Percentiles rank a stretch among this genome's conserved stretches.
Evolutionary conservation across 1,139 yeast genomes (phyloP).

Genomic region (Taphrina deformans): DNA sequence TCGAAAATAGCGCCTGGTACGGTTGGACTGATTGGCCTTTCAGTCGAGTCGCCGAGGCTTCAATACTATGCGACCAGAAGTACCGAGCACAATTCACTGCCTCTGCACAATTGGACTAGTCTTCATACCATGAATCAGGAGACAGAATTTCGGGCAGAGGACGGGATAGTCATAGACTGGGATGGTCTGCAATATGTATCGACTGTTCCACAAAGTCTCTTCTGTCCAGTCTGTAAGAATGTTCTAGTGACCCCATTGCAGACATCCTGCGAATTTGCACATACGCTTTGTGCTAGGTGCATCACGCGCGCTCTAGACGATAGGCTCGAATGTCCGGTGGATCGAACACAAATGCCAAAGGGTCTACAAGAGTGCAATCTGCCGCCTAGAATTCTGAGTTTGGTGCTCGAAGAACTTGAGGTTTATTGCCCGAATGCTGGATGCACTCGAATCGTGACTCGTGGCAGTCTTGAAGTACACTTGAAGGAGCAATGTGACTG

Average conservation of each 20-base stretch:
- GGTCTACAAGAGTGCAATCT: slow-evolving; percentile 20
- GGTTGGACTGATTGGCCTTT: no score
- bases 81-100: neutral
- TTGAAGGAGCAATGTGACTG: slow-evolving; percentile 1
- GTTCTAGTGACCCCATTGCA: slow-evolving; percentile 13
- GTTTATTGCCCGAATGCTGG: slow-evolving; percentile 18
- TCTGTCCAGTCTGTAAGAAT: slow-evolving; percentile 25
- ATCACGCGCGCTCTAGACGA: slow-evolving; percentile 20
- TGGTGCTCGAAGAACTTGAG: slow-evolving; percentile 18
- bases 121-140: neutral
- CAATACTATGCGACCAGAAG: no score
- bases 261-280: slow-evolving; percentile 16
- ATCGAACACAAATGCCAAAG: slow-evolving; percentile 16
- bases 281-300: slow-evolving; percentile 22
- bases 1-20: no score
- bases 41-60: no score
- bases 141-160: neutral
- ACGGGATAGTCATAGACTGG: slow-evolving; percentile 7
- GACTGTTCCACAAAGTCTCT: slow-evolving; percentile 18
- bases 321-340: slow-evolving; percentile 26
- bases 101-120: neutral
- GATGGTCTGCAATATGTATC: slow-evolving; percentile 13
- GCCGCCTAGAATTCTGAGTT: neutral
- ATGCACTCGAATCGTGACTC: neutral
- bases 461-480: slow-evolving; percentile 15